Base-by-base conservation (phyloP, 208 protist genomes). In the Phytomonas serpens region DNA sequence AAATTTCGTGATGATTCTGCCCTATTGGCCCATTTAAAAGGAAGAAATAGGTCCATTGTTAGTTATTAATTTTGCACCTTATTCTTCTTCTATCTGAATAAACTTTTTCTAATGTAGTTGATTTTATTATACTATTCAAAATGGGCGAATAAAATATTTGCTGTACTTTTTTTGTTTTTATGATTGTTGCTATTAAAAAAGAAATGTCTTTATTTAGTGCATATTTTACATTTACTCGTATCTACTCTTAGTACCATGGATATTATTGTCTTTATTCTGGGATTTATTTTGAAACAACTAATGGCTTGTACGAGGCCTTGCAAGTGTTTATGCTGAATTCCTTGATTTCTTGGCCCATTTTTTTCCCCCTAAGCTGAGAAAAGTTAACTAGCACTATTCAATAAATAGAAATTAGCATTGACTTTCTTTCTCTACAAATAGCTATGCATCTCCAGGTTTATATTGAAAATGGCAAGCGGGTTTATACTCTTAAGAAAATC, bases 401-500 rank as follows among this genome's bases (percentile, higher is more conserved):
- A 61, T 67, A 67, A 67, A 23, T 67, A 67, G 34, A 7, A 51
- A 70, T 5, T 70, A 38, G 38, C 5, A 38, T 65, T 31, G 16
- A 4, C 34, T 31, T 74, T 31, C 61, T 77, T 74, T 66, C 52
- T 47, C 34, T 65, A 75, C 29, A 68, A 2, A 73, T 47, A 62
- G 62, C 73, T 67, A 96, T 89, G 89, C 89, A 96, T 83, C 82
- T 88, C 23, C 86, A 91, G 66, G 85, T 84, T 61, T 97, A 85
- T 72, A 66, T 84, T n/a, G 86, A 89, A 14, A 80, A 91, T 64
- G 92, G 92, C 64, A 97, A 93, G 83, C 83, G 91, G 16, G 88
- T 93, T 32, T 97, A 97, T 84, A 97, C 93, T 69, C 80, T 97
- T 29, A 96, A 97, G 80, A 97, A 97, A 83, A 75, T 95, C 30